Evolutionary conservation across 108 stramenopile genomes (phyloP).

Genomic region (Pelagomonas calceolata): DNA sequence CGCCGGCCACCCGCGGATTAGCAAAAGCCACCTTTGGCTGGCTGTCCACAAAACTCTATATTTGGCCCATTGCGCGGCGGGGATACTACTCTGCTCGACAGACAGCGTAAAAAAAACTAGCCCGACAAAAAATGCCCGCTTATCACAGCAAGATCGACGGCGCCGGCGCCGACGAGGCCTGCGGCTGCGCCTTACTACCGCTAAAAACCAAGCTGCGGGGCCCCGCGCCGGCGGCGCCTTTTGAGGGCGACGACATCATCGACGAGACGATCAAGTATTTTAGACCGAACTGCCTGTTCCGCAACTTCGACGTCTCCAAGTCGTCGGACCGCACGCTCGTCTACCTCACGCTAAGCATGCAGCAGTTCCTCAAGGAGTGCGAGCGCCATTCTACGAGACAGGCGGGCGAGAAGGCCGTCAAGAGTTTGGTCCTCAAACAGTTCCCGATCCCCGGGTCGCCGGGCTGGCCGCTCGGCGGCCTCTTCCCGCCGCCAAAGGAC

Average conservation of each 20-base stretch:
- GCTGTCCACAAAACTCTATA: no score
- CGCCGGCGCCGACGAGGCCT: conserved; percentile 16
- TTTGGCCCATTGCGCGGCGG: no score
- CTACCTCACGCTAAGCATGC: conserved; percentile 46
- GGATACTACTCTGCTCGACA: no score
- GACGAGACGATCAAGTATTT: conserved; percentile 36
- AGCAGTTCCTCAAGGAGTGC: conserved; percentile 34
- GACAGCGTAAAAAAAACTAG: no score
- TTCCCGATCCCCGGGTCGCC: conserved; percentile 23
- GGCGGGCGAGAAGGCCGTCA: not conserved
- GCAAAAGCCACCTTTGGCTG: no score
- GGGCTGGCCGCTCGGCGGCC: conserved; percentile 10
- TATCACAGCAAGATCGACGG: conserved; percentile 30
- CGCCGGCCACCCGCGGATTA: no score
- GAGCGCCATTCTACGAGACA: conserved; percentile 7
- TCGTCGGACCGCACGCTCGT: conserved; percentile 31
- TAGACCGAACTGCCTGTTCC: conserved; percentile 40
- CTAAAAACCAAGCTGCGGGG: conserved; percentile 30
- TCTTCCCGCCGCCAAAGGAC: conserved; percentile 26
- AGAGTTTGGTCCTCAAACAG: not conserved
- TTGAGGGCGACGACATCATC: conserved; percentile 33
- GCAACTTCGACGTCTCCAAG: conserved; percentile 31
- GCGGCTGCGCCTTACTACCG: conserved; percentile 36
- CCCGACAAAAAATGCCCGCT: conserved; percentile 27
- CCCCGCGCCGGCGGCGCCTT: conserved; percentile 21